These are phyloP conservation scores for Candolleomyces efflorescens DNA, from an alignment of 768 basidiomycete species.

Conservation along the genomic window DNA sequence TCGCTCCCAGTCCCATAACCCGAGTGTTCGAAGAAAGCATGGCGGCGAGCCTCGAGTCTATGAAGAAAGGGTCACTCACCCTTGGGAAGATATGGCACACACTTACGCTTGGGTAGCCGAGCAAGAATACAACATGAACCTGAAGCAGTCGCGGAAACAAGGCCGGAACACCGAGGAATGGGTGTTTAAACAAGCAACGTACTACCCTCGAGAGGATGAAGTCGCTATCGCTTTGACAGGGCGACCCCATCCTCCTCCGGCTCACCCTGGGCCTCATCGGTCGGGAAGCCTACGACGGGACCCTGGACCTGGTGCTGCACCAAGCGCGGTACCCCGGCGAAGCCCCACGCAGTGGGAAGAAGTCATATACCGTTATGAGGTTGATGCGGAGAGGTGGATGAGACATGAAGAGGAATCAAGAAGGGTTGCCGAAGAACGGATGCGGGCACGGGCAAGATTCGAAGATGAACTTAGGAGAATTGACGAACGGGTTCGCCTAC, in stretches of 20 bases:
- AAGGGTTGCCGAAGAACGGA: slow-evolving; percentile 40
- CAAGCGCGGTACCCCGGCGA: slow-evolving; percentile 11
- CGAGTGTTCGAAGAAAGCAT: slow-evolving; percentile 10
- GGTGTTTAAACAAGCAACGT: slow-evolving; percentile 47
- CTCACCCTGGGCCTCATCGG: slow-evolving; percentile 13
- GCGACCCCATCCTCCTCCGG: slow-evolving; percentile 33
- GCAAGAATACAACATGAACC: slow-evolving; percentile 34
- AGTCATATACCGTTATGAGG: slow-evolving; percentile 45
- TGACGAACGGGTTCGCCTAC: slow-evolving; percentile 46
- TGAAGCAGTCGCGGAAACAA: slow-evolving; percentile 30
- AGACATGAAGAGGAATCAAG: slow-evolving; percentile 42
- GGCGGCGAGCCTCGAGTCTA: slow-evolving; percentile 1
- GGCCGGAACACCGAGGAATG: slow-evolving; percentile 57
- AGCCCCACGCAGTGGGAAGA: slow-evolving; percentile 47
- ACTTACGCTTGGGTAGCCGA: slow-evolving; percentile 50
- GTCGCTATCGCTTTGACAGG: neutral
- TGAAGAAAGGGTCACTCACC: slow-evolving; percentile 6
- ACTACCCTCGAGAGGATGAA: neutral
- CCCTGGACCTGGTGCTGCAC: neutral
- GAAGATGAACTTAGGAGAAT: slow-evolving; percentile 54
- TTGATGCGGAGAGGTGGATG: slow-evolving; percentile 52
- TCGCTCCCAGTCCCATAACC: neutral
- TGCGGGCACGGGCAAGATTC: slow-evolving; percentile 40
- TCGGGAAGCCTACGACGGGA: slow-evolving; percentile 8
- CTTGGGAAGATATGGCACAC: slow-evolving; percentile 40